Evolutionary conservation across 257 asterid species (phyloP).

Genomic region (Solanum peruvianum): DNA sequence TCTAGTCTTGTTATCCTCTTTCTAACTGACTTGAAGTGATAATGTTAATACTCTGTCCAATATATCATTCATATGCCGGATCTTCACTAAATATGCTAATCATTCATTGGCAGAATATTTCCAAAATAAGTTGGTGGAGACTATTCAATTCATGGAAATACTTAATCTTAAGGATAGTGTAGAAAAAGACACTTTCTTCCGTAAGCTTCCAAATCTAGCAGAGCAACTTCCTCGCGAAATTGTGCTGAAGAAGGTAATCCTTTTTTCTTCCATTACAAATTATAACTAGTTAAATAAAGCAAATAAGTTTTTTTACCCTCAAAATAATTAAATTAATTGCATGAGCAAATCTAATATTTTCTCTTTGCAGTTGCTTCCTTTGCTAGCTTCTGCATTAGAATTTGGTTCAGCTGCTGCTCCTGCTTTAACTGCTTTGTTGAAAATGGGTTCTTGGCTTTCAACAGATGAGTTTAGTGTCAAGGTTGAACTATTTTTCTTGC

Average conservation of each 20-base stretch:
- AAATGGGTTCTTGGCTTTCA: conserved; percentile 86
- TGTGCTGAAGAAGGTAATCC: conserved; percentile 81
- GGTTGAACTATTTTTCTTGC: conserved; percentile 31
- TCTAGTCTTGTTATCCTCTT: neutral
- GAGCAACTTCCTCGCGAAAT: conserved; percentile 97
- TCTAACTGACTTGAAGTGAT: neutral
- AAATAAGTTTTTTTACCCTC: neutral
- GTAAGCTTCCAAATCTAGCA: conserved; percentile 88
- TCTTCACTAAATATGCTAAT: conserved; percentile 8
- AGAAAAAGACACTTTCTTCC: conserved; percentile 93
- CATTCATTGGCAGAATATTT: conserved; percentile 71
- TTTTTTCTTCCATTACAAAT: neutral
- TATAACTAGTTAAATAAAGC: neutral
- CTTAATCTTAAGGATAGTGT: conserved; percentile 96
- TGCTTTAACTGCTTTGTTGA: conserved; percentile 88
- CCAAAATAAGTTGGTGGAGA: conserved; percentile 92
- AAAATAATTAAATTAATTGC: neutral
- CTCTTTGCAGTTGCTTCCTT: conserved; percentile 73
- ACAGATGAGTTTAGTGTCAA: conserved; percentile 66
- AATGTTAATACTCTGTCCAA: neutral
- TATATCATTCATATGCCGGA: neutral
- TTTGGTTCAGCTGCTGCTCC: conserved; percentile 99
- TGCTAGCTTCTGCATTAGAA: conserved; percentile 88
- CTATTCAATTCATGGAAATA: conserved; percentile 96
- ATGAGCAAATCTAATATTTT: neutral